Base-by-base conservation (phyloP, 2,329 filamentous ascomycete genomes). In the Xylaria sp. region DNA sequence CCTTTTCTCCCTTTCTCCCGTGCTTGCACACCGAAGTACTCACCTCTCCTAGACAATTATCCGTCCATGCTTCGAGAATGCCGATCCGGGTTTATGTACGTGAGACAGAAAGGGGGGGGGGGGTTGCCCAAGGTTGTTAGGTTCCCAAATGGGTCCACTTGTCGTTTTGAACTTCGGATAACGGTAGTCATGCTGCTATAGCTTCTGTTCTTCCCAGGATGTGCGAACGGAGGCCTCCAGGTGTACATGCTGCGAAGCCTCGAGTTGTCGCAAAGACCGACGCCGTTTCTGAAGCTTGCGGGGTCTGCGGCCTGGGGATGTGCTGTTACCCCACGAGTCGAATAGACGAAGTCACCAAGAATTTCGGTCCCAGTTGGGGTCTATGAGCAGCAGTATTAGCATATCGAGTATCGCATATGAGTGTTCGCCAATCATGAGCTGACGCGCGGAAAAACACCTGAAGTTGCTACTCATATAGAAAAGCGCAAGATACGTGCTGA, bases 331-430 rank as follows among this genome's bases (percentile, higher is more conserved):
- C 65, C 70, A 71, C 60, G 71, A 72, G 64, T 73, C 72, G 63
- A 73, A 67, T 47, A 70, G 68, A 51, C 70, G 68, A 63, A 71
- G 75, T 85, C 81, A 94, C 90, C 91, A 94, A 49, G 90, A 89
- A 76, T 92, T 92, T 63, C 90, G 86, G 78, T 96, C 92, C 92
- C 92, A 96, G 77, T 90, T 91, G 18, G 89, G 89, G 75, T 92
- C 88, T 91, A 52, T 18, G 30, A 49, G 44, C 30, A 50, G 44
- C 49, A 44, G 34, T 59, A 58, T 55, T 56, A 63, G 54, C 42
- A 58, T 47, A 19, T 34, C 6, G 13, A 44, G 9, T 18, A 35
- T 1, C 5, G 8, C 19, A 30, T 13, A 30, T 6, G 6, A 7
- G 11, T 3, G 47, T 49, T 30, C 10, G 18, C 18, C 8, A 30